Conservation (phyloP, 2,329 filamentous ascomycete genomes). For the Xylariaceae sp. region DNA sequence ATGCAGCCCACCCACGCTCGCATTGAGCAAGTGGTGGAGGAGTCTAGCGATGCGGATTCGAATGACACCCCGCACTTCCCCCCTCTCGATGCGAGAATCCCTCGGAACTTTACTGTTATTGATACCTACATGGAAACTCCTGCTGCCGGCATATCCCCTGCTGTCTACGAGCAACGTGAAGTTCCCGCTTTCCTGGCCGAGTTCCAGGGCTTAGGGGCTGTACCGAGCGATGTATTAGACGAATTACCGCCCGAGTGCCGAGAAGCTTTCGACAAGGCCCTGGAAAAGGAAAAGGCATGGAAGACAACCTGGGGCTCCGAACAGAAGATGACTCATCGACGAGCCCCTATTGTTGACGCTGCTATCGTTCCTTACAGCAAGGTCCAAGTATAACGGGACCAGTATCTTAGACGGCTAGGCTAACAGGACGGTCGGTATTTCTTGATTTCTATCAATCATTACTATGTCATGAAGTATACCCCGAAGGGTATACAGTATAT, state of each 20-base stretch:
- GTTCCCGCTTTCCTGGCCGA: slow-evolving; percentile 46
- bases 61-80: slow-evolving; percentile 40
- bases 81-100: slow-evolving; percentile 45
- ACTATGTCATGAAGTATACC: neutral
- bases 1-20: slow-evolving; percentile 87
- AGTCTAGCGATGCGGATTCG: slow-evolving; percentile 25
- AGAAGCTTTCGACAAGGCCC: slow-evolving; percentile 64
- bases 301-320: slow-evolving; percentile 72
- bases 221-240: slow-evolving; percentile 61
- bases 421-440: neutral
- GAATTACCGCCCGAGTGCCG: slow-evolving; percentile 68
- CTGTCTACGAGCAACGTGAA: slow-evolving; percentile 43
- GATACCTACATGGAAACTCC: slow-evolving; percentile 53
- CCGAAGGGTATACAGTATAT: neutral
- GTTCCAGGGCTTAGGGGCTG: slow-evolving; percentile 58
- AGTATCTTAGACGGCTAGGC: no score
- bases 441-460: neutral
- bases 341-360: slow-evolving; percentile 58
- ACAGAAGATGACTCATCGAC: slow-evolving; percentile 49
- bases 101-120: slow-evolving; percentile 54
- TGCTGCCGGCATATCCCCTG: slow-evolving; percentile 42
- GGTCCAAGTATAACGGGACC: slow-evolving; percentile 21
- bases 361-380: slow-evolving; percentile 57
- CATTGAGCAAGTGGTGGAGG: slow-evolving; percentile 62
- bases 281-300: slow-evolving; percentile 65